phyloP scores from a whole-genome alignment of 192 early-diverging fungal species.

The Podila epigama region DNA sequence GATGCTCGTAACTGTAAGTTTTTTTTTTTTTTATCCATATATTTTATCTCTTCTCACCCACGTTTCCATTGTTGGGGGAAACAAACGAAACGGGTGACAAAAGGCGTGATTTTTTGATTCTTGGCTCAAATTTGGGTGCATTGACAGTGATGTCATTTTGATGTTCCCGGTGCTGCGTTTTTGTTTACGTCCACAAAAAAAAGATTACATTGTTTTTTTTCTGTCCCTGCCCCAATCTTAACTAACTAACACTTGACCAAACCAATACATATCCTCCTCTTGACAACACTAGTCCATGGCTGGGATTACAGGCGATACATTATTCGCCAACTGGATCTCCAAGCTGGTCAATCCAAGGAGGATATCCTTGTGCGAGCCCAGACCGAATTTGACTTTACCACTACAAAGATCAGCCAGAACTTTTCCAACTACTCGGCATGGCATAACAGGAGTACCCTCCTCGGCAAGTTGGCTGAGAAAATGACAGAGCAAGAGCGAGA shows the following conservation, averaged over 20 bases:
- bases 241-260: neutral
- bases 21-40: neutral
- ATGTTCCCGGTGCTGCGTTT: neutral
- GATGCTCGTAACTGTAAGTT: slow-evolving; percentile 92
- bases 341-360: slow-evolving; percentile 21
- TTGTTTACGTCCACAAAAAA: neutral
- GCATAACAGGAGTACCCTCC: slow-evolving; percentile 91
- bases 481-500: slow-evolving; percentile 53
- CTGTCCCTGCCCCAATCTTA: neutral
- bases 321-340: slow-evolving; percentile 54
- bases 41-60: neutral
- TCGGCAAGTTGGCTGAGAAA: slow-evolving; percentile 61
- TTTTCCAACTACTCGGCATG: slow-evolving; percentile 99
- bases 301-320: slow-evolving; percentile 98
- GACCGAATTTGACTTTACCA: slow-evolving; percentile 89
- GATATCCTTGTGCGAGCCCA: slow-evolving; percentile 50
- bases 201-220: neutral
- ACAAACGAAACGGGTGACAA: no score
- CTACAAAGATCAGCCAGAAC: slow-evolving; percentile 87
- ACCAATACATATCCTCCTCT: neutral
- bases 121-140: neutral
- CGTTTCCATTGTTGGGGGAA: neutral
- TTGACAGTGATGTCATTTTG: neutral
- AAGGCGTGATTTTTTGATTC: neutral
- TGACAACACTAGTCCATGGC: slow-evolving; percentile 77